phyloP scores from a whole-genome alignment of 2,329 filamentous ascomycete genomes.

The Amesomyces nigricolor region DNA sequence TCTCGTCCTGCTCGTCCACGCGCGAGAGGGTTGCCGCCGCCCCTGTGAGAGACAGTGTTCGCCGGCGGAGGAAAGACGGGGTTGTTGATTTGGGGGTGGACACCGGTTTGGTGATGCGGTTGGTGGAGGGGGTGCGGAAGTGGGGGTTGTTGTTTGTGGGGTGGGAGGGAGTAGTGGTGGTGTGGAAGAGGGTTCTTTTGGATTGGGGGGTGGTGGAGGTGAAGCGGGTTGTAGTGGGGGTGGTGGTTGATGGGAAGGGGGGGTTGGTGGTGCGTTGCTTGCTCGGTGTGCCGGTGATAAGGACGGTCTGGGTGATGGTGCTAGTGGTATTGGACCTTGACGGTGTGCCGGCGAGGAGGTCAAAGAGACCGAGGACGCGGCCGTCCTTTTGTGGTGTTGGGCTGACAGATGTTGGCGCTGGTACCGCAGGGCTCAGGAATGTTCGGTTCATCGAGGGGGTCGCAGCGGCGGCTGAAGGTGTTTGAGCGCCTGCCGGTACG shows the following conservation, averaged over 20 bases:
- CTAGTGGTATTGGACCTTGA: constrained; percentile 39
- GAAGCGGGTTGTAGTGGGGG: constrained; percentile 15
- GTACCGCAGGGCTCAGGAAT: constrained; percentile 49
- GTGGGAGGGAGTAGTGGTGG: constrained; percentile 46
- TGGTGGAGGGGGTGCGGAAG: constrained; percentile 35
- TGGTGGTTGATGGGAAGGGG: not conserved
- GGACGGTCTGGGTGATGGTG: constrained; percentile 17
- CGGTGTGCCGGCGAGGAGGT: constrained; percentile 54
- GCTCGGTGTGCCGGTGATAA: constrained; percentile 14
- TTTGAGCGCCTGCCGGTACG: not conserved
- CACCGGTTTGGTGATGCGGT: constrained; percentile 6
- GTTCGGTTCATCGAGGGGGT: constrained; percentile 54
- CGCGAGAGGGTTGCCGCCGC: constrained; percentile 38
- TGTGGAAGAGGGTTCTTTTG: constrained; percentile 9
- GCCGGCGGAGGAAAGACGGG: constrained; percentile 24
- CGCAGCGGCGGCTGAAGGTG: constrained; percentile 20
- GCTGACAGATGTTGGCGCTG: constrained; percentile 57
- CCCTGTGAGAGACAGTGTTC: constrained; percentile 28
- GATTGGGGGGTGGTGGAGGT: constrained; percentile 10
- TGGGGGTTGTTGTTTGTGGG: constrained; percentile 32
- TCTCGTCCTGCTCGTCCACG: constrained; percentile 42
- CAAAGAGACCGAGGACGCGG: constrained; percentile 70
- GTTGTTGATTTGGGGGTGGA: constrained; percentile 38
- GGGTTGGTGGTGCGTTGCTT: constrained; percentile 2
- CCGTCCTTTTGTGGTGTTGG: constrained; percentile 79